Conservation (phyloP, 768 basidiomycete genomes). For the Rhizopogon vinicolor region DNA sequence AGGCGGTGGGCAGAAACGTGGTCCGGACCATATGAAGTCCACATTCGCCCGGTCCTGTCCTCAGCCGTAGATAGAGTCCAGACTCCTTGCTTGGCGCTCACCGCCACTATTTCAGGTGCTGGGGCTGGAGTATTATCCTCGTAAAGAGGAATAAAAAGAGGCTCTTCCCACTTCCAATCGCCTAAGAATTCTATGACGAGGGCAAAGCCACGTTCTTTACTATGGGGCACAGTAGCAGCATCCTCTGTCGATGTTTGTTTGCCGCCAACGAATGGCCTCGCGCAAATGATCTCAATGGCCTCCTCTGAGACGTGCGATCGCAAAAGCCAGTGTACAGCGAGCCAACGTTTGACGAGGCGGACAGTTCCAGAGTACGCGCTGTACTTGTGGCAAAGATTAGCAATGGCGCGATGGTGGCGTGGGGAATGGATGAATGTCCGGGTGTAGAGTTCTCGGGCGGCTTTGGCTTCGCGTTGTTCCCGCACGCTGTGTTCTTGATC, state of each 20-base stretch:
- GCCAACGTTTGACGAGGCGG: constrained; percentile 89
- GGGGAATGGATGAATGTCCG: constrained; percentile 79
- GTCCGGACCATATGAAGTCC: constrained; percentile 69
- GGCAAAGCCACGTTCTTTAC: constrained; percentile 80
- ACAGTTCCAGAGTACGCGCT: constrained; percentile 81
- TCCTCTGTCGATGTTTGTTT: constrained; percentile 27
- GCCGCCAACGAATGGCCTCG: constrained; percentile 65
- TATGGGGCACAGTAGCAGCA: constrained; percentile 52
- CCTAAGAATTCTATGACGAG: constrained; percentile 66
- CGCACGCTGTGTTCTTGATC: constrained; percentile 18
- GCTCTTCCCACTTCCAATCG: constrained; percentile 81
- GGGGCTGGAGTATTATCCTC: constrained; percentile 11
- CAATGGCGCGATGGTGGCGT: constrained; percentile 79
- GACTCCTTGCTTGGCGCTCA: constrained; percentile 39
- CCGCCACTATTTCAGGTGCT: constrained; percentile 19
- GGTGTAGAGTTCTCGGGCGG: constrained; percentile 55
- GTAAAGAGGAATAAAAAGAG: constrained; percentile 73
- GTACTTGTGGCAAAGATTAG: constrained; percentile 74
- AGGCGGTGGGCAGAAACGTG: constrained; percentile 71
- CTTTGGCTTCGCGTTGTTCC: constrained; percentile 51
- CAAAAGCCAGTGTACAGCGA: constrained; percentile 86
- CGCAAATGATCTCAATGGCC: constrained; percentile 82
- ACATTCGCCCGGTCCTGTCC: constrained; percentile 69
- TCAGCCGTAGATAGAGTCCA: constrained; percentile 81
- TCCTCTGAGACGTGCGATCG: constrained; percentile 69